These are phyloP conservation scores for Fomitopsis schrenkii DNA, from an alignment of 1,284 basidiomycete species.

Conservation along the genomic window DNA sequence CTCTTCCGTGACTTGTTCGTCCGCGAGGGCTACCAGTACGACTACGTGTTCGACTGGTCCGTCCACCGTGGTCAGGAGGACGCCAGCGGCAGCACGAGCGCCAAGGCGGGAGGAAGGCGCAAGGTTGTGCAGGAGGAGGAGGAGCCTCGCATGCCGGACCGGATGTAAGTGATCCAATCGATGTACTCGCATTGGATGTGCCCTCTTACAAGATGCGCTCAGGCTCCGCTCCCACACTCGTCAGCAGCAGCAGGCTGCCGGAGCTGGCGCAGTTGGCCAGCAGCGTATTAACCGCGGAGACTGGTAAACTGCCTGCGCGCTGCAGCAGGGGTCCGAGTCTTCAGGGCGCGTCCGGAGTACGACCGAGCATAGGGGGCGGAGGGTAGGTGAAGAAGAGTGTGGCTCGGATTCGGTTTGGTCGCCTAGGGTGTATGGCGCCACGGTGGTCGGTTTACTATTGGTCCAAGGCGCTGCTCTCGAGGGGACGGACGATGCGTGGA, in stretches of 20 bases:
- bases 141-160: slow-evolving; percentile 68
- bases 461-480: slow-evolving; percentile 18
- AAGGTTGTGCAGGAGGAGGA: slow-evolving; percentile 78
- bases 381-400: slow-evolving; percentile 43
- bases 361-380: slow-evolving; percentile 59
- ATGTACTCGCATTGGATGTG: slow-evolving; percentile 20
- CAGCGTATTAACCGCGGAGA: slow-evolving; percentile 63
- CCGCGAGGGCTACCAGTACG: slow-evolving; percentile 96
- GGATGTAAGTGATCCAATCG: slow-evolving; percentile 56
- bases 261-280: slow-evolving; percentile 54
- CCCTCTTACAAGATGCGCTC: slow-evolving; percentile 14
- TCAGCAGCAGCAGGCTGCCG: slow-evolving; percentile 58
- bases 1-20: slow-evolving; percentile 97
- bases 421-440: slow-evolving; percentile 32
- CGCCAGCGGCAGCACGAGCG: slow-evolving; percentile 48
- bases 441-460: slow-evolving; percentile 27
- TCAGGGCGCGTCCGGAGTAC: slow-evolving; percentile 49
- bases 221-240: slow-evolving; percentile 84
- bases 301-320: slow-evolving; percentile 53
- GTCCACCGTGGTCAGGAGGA: slow-evolving; percentile 79
- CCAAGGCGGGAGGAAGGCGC: slow-evolving; percentile 59
- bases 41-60: slow-evolving; percentile 98
- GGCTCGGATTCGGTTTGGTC: slow-evolving; percentile 45
- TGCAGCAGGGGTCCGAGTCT: slow-evolving; percentile 17
- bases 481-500: slow-evolving; percentile 13